Evolutionary conservation across 805 yeast genomes (phyloP), one percentile per base, ranked within the genome.

Genomic region (Ogataea corticis): DNA sequence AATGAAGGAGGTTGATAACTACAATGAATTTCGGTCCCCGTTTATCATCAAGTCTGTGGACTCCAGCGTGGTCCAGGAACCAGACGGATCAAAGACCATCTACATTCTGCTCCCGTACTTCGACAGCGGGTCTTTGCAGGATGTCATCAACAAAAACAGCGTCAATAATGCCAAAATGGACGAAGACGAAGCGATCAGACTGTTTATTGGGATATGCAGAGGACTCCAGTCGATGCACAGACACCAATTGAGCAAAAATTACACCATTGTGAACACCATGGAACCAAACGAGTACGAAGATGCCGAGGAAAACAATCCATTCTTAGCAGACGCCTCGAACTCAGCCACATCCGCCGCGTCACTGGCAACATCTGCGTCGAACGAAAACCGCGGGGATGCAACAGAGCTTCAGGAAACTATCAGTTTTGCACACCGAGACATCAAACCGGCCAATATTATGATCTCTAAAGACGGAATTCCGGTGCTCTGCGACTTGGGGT

Each of bases 371-470:
- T 23, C 40, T 15, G 40, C 17, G 11, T 19, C n/a, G 5, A 7
- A n/a, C n/a, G 38, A n/a, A 5, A n/a, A 25, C 31, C 21, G 19
- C n/a, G 71, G 62, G 15, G 61, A 54, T 10, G 67, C 60, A 2
- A 78, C 85, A 0, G 84, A 81, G 48, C 55, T 83, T 41, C 71
- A 73, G 21, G 85, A 80, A 44, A 67, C 77, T 3, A 70, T 76
- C 3, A 85, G 92, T 3, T 89, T 77, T 62, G 92, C 96, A 0
- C 97, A 91, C 63, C 68, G 90, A 45, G 97, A 91, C 62, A 68
- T 91, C 45, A 91, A 88, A 60, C 97, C 97, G 0, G 95, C 94
- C 2, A 91, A 88, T 59, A 79, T 90, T 14, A 84, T 91, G 91
- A 67, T 90, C 4, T 75, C 87, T 0, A 76, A 81, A 35, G 85